Base-by-base conservation (phyloP, 1,139 yeast species). In the Geotrichum citri-aurantii region DNA sequence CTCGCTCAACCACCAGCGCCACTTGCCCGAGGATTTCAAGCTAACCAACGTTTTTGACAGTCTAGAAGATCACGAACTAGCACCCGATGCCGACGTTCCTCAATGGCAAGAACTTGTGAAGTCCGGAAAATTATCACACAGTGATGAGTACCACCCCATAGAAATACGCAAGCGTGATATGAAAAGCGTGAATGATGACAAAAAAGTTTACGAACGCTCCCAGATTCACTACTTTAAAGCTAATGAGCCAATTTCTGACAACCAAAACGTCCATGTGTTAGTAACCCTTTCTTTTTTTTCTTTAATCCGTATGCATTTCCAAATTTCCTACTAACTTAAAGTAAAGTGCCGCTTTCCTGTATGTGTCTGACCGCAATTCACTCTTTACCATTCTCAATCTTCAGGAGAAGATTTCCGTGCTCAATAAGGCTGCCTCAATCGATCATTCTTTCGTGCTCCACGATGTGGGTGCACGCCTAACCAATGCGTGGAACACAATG, bases 311-410 rank as follows among this genome's bases (percentile, higher is more conserved):
- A 10, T 8, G 8, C 23, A n/a, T n/a, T n/a, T 24, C 33, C 7
- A 14, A 21, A 19, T 33, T 48, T 48, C 48, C 46, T 19, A 17
- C 48, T 26, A 26, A 24, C 26, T 19, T 3, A 6, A 21, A 46
- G 33, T 12, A 31, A 12, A 51, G 53, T 19, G 71, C 74, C 0
- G 71, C 71, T 6, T 56, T 71, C 51, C 57, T 71, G 26, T 71
- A 70, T 52, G 66, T 68, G 7, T 71, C 74, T 3, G 74, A 71
- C 54, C 62, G 74, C 27, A 71, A 71, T 63, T 71, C 74, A 54
- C 65, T 71, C 55, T 71, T 70, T 62, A 71, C 73, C 3, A 60
- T 71, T 12, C 51, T 68, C 53, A 70, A 70, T 49, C 59, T 71
- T 44, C 71, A 66, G 55, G 67, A 68, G 46, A 57, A 62, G 44